Conservation (phyloP, 495 filamentous ascomycete species). For the Acidiella bohemica region DNA sequence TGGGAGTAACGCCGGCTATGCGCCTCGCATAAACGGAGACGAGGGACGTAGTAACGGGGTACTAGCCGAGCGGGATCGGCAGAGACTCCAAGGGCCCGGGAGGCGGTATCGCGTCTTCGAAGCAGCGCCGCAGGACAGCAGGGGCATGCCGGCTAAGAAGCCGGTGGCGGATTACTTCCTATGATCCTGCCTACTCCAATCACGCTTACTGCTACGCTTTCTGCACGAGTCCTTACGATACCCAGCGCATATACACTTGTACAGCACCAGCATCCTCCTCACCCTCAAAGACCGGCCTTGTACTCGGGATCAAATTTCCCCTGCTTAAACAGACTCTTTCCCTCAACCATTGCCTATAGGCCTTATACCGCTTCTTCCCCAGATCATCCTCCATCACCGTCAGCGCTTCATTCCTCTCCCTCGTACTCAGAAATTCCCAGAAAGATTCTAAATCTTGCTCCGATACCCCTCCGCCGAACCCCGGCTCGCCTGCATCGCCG, state of each 20-base stretch:
- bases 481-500: conserved; percentile 6
- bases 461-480: conserved; percentile 21
- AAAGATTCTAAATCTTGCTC: too few relatives aligned
- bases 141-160: conserved; percentile 98
- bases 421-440: too few relatives aligned
- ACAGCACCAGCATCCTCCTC: too few relatives aligned
- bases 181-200: too few relatives aligned
- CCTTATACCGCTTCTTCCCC: conserved; percentile 85
- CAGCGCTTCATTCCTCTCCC: conserved; percentile 65
- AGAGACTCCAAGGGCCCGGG: conserved; percentile 58
- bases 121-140: conserved; percentile 87
- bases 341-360: conserved; percentile 83
- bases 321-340: conserved; percentile 91
- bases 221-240: too few relatives aligned
- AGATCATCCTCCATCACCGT: conserved; percentile 77
- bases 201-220: too few relatives aligned
- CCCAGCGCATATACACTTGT: too few relatives aligned
- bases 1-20: conserved; percentile 55
- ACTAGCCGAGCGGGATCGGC: conserved; percentile 30
- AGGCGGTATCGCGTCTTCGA: conserved; percentile 92
- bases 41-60: conserved; percentile 39
- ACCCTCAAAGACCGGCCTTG: conserved; percentile 5
- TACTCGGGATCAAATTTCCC: conserved; percentile 35
- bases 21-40: conserved; percentile 71
- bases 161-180: conserved; percentile 96